phyloP scores from a whole-genome alignment of 1,284 basidiomycete species.

The Xerocomus nothofagi region DNA sequence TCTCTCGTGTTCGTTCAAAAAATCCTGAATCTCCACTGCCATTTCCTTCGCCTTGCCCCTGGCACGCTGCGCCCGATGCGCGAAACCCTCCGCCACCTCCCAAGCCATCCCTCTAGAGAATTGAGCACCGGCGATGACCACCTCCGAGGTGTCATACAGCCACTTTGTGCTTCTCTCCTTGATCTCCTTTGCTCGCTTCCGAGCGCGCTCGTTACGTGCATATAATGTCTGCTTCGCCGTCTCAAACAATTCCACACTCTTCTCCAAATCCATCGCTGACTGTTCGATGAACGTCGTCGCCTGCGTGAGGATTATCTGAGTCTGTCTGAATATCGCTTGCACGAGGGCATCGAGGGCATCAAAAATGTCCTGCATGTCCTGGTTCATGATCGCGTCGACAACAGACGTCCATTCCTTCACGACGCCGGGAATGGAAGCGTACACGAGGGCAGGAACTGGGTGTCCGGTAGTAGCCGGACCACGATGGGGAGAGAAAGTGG shows the following conservation, averaged over 20 bases:
- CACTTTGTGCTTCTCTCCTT: slow-evolving; percentile 46
- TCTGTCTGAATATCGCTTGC: slow-evolving; percentile 46
- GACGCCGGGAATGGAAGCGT: slow-evolving; percentile 35
- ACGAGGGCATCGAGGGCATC: slow-evolving; percentile 63
- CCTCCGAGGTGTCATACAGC: slow-evolving; percentile 42
- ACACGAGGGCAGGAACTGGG: slow-evolving; percentile 35
- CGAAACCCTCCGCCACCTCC: slow-evolving; percentile 31
- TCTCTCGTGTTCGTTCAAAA: slow-evolving; percentile 24
- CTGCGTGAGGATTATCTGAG: slow-evolving; percentile 37
- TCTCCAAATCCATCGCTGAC: slow-evolving; percentile 43
- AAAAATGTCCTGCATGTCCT: slow-evolving; percentile 57
- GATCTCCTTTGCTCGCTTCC: slow-evolving; percentile 55
- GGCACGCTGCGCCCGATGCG: slow-evolving; percentile 43
- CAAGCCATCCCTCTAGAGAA: slow-evolving; percentile 50
- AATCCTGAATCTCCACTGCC: slow-evolving; percentile 30
- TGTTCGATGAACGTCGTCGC: slow-evolving; percentile 46
- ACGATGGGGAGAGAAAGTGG: slow-evolving; percentile 6
- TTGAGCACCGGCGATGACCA: slow-evolving; percentile 39
- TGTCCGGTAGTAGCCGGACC: slow-evolving; percentile 13
- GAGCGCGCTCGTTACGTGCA: slow-evolving; percentile 55
- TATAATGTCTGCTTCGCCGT: slow-evolving; percentile 43
- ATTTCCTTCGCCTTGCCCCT: slow-evolving; percentile 49
- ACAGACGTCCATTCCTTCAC: slow-evolving; percentile 50
- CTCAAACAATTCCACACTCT: slow-evolving; percentile 25
- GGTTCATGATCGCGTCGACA: slow-evolving; percentile 42